phyloP scores from a whole-genome alignment of 2,329 filamentous ascomycete species.

The Colletotrichum costaricense region DNA sequence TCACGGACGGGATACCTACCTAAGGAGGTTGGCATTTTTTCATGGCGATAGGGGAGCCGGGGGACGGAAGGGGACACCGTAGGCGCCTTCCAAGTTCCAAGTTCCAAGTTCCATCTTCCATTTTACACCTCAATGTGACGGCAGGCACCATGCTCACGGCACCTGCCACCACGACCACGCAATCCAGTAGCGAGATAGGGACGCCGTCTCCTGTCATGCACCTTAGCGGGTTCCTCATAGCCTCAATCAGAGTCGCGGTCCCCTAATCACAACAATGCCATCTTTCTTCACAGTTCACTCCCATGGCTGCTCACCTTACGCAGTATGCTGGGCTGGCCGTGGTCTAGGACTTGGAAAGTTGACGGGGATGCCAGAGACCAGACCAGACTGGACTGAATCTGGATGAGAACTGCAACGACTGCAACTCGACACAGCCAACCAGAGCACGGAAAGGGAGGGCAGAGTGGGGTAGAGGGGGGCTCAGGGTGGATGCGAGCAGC shows the following conservation, averaged over 20 bases:
- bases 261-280: not conserved
- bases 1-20: not conserved
- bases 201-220: conserved; percentile 19
- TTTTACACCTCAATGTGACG: no score
- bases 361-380: conserved; percentile 1
- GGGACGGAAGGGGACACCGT: not conserved
- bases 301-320: not conserved
- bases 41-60: conserved; percentile 4
- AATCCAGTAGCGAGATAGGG: conserved; percentile 10
- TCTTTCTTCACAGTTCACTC: not conserved
- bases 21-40: conserved; percentile 4
- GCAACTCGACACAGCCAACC: conserved; percentile 20
- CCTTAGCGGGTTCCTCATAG: no score
- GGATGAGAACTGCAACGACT: conserved; percentile 20
- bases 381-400: conserved; percentile 11
- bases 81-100: no score
- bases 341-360: no score
- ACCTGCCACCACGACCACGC: not conserved
- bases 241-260: not conserved
- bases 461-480: conserved; percentile 7
- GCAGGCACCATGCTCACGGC: no score
- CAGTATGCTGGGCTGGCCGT: not conserved
- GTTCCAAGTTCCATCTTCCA: no score
- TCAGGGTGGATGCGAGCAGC: conserved; percentile 7
- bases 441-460: not conserved